Evolutionary conservation across 108 stramenopile genomes (phyloP), one percentile per base, ranked within the genome.

Genomic region (Discostella stelligeroides): DNA sequence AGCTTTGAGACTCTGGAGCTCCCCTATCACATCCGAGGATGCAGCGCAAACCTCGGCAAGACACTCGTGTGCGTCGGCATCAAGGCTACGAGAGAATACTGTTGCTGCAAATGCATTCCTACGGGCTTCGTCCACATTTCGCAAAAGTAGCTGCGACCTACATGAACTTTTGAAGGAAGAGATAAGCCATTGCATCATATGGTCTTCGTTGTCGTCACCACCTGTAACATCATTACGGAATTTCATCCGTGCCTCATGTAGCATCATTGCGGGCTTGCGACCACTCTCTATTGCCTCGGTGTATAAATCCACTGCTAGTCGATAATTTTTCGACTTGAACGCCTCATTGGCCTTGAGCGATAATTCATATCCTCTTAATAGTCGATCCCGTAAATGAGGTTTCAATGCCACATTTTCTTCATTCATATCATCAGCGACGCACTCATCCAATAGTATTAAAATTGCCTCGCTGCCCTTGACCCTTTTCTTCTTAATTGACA

Each of bases 41-140:
- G 21, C 41, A 38, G 66, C 30, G 55, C 79, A 82, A 11, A 84
- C 81, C 42, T 71, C 68, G 3, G 83, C 80, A 39, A 86, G 48
- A n/a, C 78, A 70, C 68, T 75, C 66, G 40, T 81, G 72, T 7
- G 83, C 60, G 40, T 70, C 76, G 1, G 67, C 50, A 40, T 73
- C 73, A 2, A 18, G 41, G 7, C 74, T 73, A 23, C 53, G 67
- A 6, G 83, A 72, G 28, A 84, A 62, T 12, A 81, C 66, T 5
- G 56, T 74, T 14, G 85, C 79, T 2, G 76, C 72, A 63, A 78
- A 73, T 9, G 82, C 82, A 42, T 77, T 80, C 14, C 64, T 17
- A 7, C 81, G 50, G 2, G 85, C 81, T 0, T 81, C 85, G 42
- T 84, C 73, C 4, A 70, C 14, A 47, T 86, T 83, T 2, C 42